These are phyloP conservation scores for Vaccinium corymbosum DNA, from an alignment of 148 eudicot genomes.

Conservation along the genomic window DNA sequence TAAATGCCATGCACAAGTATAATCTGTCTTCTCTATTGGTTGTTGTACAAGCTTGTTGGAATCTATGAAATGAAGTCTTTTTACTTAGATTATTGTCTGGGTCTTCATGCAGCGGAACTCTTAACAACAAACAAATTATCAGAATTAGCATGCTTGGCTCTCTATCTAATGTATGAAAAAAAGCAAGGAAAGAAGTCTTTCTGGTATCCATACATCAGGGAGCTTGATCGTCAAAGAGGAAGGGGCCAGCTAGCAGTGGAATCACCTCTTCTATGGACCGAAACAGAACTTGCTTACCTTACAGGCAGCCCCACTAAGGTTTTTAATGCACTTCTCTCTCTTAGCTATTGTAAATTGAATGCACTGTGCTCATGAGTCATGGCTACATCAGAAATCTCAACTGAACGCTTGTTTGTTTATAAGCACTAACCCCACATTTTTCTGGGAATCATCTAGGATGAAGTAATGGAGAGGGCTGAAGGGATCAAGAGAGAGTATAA, in stretches of 20 bases:
- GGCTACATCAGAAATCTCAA: background rate
- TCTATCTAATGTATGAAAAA: slow-evolving; percentile 98
- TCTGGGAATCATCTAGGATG: slow-evolving; percentile 49
- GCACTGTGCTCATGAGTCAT: background rate
- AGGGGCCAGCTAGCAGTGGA: slow-evolving; percentile 97
- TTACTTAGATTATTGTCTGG: slow-evolving; percentile 30
- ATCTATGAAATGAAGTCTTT: background rate
- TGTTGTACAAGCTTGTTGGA: slow-evolving; percentile 4
- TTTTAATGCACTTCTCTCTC: slow-evolving; percentile 16
- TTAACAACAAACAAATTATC: slow-evolving; percentile 93
- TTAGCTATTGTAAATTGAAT: slow-evolving; percentile 10
- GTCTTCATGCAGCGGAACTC: slow-evolving; percentile 77
- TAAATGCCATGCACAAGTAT: background rate
- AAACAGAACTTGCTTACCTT: slow-evolving; percentile 69
- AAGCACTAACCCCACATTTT: background rate
- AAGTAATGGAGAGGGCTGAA: slow-evolving; percentile 73
- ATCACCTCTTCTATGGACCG: slow-evolving; percentile 93
- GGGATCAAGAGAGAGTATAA: slow-evolving; percentile 89
- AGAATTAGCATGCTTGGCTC: slow-evolving; percentile 95
- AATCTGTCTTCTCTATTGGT: background rate
- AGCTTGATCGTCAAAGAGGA: slow-evolving; percentile 98
- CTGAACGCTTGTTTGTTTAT: background rate
- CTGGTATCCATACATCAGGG: slow-evolving; percentile 96
- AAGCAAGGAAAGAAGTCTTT: slow-evolving; percentile 92
- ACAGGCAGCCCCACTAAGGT: slow-evolving; percentile 93